Evolutionary conservation across 345 rosid species (phyloP).

Genomic region (Acer negundo): DNA sequence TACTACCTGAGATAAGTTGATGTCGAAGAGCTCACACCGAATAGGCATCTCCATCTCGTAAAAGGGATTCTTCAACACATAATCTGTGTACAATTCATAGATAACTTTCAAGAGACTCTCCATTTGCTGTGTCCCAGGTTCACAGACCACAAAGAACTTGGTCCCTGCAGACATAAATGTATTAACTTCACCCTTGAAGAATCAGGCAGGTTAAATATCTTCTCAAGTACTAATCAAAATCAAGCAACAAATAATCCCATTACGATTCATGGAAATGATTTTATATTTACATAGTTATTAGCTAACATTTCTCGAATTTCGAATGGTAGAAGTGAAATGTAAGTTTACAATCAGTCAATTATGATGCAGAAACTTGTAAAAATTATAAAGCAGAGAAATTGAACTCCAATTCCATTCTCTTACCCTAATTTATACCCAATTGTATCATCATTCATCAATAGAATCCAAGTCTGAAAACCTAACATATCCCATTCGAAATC

Average conservation of each 20-base stretch:
- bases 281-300: neutral
- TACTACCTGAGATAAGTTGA: conserved; percentile 73
- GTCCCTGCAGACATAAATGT: conserved; percentile 45
- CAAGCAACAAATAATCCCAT: neutral
- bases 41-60: conserved; percentile 99
- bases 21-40: conserved; percentile 94
- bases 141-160: conserved; percentile 93
- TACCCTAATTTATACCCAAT: neutral
- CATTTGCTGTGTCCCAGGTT: conserved; percentile 87
- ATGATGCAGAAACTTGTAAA: neutral
- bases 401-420: conserved; percentile 1
- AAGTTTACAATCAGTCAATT: neutral
- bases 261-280: neutral
- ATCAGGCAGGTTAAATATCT: neutral
- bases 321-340: neutral
- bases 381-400: neutral
- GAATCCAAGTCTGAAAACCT: neutral
- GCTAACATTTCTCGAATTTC: neutral
- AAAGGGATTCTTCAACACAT: conserved; percentile 93
- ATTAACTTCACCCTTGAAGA: neutral
- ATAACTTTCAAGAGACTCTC: conserved; percentile 74
- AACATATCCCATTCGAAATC: neutral
- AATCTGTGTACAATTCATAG: conserved; percentile 89
- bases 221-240: neutral
- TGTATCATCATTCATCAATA: neutral